These are phyloP conservation scores for Kwoniella heveanensis DNA, from an alignment of 768 basidiomycete genomes.

Conservation along the genomic window DNA sequence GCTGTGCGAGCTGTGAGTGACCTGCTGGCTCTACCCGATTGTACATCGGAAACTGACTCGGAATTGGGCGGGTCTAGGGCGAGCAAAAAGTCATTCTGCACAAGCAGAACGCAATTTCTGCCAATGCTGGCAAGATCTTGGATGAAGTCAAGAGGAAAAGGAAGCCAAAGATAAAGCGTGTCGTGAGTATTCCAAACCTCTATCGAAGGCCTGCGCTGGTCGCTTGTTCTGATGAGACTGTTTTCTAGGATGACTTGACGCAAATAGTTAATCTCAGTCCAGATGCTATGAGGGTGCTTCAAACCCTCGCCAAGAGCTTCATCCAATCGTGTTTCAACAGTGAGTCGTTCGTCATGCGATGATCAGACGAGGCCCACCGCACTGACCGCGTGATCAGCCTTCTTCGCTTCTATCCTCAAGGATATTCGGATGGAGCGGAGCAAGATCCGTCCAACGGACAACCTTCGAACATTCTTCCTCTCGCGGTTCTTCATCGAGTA, in stretches of 20 bases:
- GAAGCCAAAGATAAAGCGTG: constrained; percentile 33
- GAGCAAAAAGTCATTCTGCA: constrained; percentile 67
- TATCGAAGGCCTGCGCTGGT: not conserved
- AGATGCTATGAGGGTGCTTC: constrained; percentile 60
- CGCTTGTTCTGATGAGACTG: too few species aligned
- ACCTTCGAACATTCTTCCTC: constrained; percentile 81
- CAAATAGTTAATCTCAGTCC: constrained; percentile 43
- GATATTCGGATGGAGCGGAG: constrained; percentile 90
- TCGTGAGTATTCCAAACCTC: constrained; percentile 24
- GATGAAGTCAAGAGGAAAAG: constrained; percentile 51
- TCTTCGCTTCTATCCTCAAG: constrained; percentile 79
- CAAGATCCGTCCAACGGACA: constrained; percentile 93
- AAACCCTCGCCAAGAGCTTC: constrained; percentile 71
- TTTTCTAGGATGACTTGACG: constrained; percentile 42
- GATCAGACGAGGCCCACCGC: too few species aligned
- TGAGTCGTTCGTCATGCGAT: constrained; percentile 51
- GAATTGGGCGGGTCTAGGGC: too few species aligned
- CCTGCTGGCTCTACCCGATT: too few species aligned
- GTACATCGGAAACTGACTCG: too few species aligned
- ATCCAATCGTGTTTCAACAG: constrained; percentile 85
- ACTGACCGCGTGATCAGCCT: too few species aligned
- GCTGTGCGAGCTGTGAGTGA: constrained; percentile 65
- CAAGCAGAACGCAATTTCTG: constrained; percentile 75
- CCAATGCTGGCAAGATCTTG: constrained; percentile 53
- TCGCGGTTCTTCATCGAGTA: constrained; percentile 91